phyloP scores from a whole-genome alignment of 192 early-diverging fungal genomes.

The Coemansia sp. region DNA sequence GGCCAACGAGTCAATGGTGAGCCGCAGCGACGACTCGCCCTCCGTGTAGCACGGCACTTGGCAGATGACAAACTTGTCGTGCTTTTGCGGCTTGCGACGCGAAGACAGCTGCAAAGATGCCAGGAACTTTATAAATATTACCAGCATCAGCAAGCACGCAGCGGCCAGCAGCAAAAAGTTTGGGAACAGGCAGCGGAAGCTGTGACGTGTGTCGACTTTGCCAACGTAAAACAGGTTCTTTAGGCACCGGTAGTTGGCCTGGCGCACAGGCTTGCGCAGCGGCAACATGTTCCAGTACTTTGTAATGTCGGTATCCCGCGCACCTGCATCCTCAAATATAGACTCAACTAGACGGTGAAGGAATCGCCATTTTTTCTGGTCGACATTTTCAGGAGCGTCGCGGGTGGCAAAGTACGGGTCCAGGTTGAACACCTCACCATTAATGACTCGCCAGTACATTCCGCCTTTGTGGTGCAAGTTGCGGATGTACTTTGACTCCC shows the following conservation, averaged over 20 bases:
- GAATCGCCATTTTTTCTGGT: conserved; percentile 57
- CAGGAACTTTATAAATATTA: conserved; percentile 81
- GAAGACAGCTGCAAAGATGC: conserved; percentile 74
- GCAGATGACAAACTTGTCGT: conserved; percentile 94
- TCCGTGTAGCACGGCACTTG: conserved; percentile 96
- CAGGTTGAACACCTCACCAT: conserved; percentile 66
- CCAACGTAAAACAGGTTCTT: conserved; percentile 84
- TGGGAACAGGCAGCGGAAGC: conserved; percentile 75
- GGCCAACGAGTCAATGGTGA: conserved; percentile 83
- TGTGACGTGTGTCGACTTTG: conserved; percentile 73
- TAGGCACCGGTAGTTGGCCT: conserved; percentile 64
- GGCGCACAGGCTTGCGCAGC: conserved; percentile 25
- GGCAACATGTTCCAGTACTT: conserved; percentile 57
- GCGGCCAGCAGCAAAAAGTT: conserved; percentile 83
- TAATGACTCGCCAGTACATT: conserved; percentile 60
- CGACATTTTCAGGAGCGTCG: conserved; percentile 46
- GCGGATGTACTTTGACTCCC: conserved; percentile 52
- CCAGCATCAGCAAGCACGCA: conserved; percentile 70
- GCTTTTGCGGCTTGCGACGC: conserved; percentile 75
- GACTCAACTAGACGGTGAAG: conserved; percentile 60
- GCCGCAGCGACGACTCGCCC: conserved; percentile 77
- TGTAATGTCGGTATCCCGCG: conserved; percentile 56
- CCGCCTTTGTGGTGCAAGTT: conserved; percentile 48
- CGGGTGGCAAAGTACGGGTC: conserved; percentile 61
- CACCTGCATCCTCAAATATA: conserved; percentile 60